These are phyloP conservation scores for Chaetomium cochliodes DNA, from an alignment of 495 filamentous ascomycete genomes.

Conservation along the genomic window DNA sequence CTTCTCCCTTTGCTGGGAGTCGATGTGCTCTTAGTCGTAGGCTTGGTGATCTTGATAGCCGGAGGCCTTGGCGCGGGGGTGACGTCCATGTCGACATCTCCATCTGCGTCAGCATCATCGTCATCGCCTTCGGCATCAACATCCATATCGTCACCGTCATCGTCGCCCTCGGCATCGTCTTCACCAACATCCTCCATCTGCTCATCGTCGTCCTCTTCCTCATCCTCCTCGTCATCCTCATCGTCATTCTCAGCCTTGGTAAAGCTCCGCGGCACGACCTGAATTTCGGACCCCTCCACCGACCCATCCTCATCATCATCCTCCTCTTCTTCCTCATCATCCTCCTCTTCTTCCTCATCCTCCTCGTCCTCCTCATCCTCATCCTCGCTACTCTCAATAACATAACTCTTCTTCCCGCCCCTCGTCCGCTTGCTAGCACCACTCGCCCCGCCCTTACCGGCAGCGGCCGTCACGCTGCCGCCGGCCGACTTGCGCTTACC, in stretches of 20 bases:
- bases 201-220: slow-evolving; percentile 37
- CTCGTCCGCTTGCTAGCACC: slow-evolving; percentile 59
- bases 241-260: slow-evolving; percentile 19
- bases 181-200: slow-evolving; percentile 35
- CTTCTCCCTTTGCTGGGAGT: slow-evolving; percentile 26
- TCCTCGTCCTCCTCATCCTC: slow-evolving; percentile 51
- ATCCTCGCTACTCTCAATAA: slow-evolving; percentile 59
- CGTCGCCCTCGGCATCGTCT: slow-evolving; percentile 45
- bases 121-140: slow-evolving; percentile 49
- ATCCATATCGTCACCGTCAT: slow-evolving; percentile 51
- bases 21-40: slow-evolving; percentile 26
- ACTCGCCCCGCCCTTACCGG: slow-evolving; percentile 44
- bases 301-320: slow-evolving; percentile 42
- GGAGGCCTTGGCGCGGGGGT: slow-evolving; percentile 39
- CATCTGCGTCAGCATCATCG: slow-evolving; percentile 48
- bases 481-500: slow-evolving; percentile 22
- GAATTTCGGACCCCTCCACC: slow-evolving; percentile 37
- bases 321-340: slow-evolving; percentile 44
- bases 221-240: slow-evolving; percentile 30
- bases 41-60: slow-evolving; percentile 47
- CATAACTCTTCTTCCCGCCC: slow-evolving; percentile 65
- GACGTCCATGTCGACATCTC: slow-evolving; percentile 49
- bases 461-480: slow-evolving; percentile 16
- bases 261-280: slow-evolving; percentile 41
- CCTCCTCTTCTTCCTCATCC: slow-evolving; percentile 49